Conservation (phyloP, 2,329 filamentous ascomycete species). For the Aspergillus chevalieri region DNA sequence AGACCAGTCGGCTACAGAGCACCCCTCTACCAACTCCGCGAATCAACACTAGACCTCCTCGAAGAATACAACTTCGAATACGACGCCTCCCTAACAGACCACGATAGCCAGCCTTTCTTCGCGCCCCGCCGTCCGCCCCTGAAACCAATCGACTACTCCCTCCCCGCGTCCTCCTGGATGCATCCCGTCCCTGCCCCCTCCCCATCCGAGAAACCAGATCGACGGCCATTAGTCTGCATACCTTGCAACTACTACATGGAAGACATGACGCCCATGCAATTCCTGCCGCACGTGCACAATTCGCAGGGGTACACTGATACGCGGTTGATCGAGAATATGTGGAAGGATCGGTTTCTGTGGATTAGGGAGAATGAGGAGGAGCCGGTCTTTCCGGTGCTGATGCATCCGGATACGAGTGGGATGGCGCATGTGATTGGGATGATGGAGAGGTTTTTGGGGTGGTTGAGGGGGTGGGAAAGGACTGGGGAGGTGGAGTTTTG, state of each 20-base stretch:
- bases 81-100: constrained; percentile 38
- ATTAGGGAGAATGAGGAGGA: constrained; percentile 42
- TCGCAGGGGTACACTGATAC: constrained; percentile 55
- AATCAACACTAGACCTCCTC: constrained; percentile 35
- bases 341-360: constrained; percentile 56
- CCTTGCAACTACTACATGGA: constrained; percentile 44
- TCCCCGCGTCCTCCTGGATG: constrained; percentile 41
- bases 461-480: constrained; percentile 38
- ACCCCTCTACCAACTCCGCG: constrained; percentile 34
- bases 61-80: constrained; percentile 40
- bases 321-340: constrained; percentile 53
- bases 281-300: constrained; percentile 42
- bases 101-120: constrained; percentile 39
- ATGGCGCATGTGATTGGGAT: constrained; percentile 58
- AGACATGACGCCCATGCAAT: constrained; percentile 43
- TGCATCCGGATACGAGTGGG: constrained; percentile 55
- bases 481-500: constrained; percentile 27
- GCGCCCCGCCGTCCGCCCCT: constrained; percentile 30
- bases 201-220: constrained; percentile 7
- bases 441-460: constrained; percentile 47
- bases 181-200: constrained; percentile 27
- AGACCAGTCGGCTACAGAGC: constrained; percentile 48
- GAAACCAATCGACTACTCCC: constrained; percentile 37
- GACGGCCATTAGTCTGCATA: constrained; percentile 34
- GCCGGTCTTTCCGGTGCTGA: constrained; percentile 46